phyloP scores from a whole-genome alignment of 75 land plant genomes.

The Picea sitchensis region DNA sequence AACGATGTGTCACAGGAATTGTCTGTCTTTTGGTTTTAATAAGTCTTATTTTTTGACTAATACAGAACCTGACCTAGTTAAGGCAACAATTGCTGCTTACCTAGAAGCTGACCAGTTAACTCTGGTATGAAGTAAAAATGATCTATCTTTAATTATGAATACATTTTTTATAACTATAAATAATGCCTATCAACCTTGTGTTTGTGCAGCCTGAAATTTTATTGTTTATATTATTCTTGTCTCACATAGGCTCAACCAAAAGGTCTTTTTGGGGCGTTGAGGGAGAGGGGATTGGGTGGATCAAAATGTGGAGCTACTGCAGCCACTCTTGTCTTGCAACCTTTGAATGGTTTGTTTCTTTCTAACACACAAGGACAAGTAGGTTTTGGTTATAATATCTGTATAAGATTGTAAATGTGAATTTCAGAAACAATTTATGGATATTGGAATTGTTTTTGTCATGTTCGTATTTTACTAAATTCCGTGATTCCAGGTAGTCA shows the following conservation, averaged over 20 bases:
- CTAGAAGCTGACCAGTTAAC: slow-evolving; percentile 38
- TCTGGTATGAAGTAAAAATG: slow-evolving; percentile 19
- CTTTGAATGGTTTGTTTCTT: slow-evolving; percentile 25
- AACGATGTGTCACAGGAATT: background rate
- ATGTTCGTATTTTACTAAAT: background rate
- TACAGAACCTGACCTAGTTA: slow-evolving; percentile 32
- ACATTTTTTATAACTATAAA: background rate
- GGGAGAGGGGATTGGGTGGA: slow-evolving; percentile 53
- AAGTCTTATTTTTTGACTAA: background rate
- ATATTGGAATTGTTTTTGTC: background rate
- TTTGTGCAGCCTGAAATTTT: background rate
- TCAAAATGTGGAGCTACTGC: slow-evolving; percentile 55
- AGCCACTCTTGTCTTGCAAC: slow-evolving; percentile 33
- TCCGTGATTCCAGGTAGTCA: slow-evolving; percentile 21
- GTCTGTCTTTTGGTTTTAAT: background rate
- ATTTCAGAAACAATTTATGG: background rate
- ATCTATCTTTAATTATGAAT: background rate
- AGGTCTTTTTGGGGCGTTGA: slow-evolving; percentile 42
- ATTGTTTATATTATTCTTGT: background rate
- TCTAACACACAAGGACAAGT: background rate
- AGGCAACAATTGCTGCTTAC: slow-evolving; percentile 39
- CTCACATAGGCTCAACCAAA: slow-evolving; percentile 37
- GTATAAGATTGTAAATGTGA: background rate
- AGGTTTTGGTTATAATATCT: background rate
- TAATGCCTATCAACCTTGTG: background rate